Conservation (phyloP, 2,329 filamentous ascomycete species). For the Trichoderma endophyticum region DNA sequence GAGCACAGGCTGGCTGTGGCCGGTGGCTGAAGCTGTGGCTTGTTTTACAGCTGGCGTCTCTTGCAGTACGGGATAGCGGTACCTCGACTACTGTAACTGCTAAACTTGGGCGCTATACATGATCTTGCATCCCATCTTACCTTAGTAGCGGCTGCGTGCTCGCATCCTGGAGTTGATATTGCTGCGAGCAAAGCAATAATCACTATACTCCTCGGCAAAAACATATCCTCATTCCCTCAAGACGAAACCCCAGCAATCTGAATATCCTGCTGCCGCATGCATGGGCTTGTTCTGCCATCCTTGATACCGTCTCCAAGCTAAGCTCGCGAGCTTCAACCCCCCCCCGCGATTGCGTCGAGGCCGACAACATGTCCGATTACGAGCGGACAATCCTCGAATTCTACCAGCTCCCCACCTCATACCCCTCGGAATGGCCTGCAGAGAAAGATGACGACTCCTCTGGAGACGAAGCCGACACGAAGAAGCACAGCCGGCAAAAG, state of each 20-base stretch:
- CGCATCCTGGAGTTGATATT: neutral
- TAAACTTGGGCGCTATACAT: neutral
- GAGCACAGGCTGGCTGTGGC: neutral
- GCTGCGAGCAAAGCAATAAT: neutral
- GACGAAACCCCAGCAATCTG: neutral
- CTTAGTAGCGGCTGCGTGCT: neutral
- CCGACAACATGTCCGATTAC: constrained; percentile 59
- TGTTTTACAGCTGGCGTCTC: neutral
- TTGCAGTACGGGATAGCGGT: neutral
- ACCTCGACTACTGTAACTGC: neutral
- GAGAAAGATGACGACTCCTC: constrained; percentile 70
- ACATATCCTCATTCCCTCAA: neutral
- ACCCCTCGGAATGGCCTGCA: constrained; percentile 80
- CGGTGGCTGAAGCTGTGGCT: neutral
- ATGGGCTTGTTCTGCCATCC: neutral
- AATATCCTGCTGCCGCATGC: neutral
- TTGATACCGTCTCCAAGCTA: neutral
- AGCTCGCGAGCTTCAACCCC: neutral
- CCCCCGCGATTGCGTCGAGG: neutral
- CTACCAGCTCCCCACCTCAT: constrained; percentile 78
- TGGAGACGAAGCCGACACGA: constrained; percentile 50
- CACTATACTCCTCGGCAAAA: neutral
- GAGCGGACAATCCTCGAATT: constrained; percentile 79
- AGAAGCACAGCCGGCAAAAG: constrained; percentile 57
- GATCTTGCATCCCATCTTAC: neutral